Base-by-base conservation (phyloP, 176 grass and related monocot species). In the Olyra latifolia region DNA sequence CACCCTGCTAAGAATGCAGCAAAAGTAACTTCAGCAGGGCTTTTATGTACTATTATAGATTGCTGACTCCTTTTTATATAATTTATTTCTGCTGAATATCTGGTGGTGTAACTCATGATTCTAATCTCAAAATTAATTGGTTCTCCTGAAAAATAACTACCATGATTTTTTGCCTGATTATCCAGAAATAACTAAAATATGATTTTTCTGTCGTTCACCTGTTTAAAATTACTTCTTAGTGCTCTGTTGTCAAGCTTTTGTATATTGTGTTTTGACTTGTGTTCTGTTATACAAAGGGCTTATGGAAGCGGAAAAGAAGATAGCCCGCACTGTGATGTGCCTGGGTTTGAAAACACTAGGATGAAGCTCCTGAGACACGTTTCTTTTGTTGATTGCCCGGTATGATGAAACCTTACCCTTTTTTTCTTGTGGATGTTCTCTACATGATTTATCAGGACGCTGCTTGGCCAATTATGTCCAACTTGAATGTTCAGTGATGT, bases 271-370 rank as follows among this genome's bases (percentile, higher is more conserved):
- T 16, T 60, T 79, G 50, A 80, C 74, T 50, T 32, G 8, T 12
- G 23, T 86, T 54, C 52, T 75, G 40, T 83, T 84, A 27, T 76
- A 39, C 86, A 15, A 81, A 94, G 92, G 78, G 95, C 95, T 49
- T 98, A 98, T 56, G 92, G 95, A 71, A 94, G 95, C 13, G 95
- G 95, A 66, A 98, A 98, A 89, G 92, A 98, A 94, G 95, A 98
- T 57, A 91, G 24, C 78, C 90, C 95, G 78, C 42, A 41, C 10
- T 98, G 95, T 79, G 92, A 98, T 71, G 95, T 98, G 22, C 88
- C 90, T 52, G 95, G 90, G 27, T 98, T 98, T 87, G 92, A 98
- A 90, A 98, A 91, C 78, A 67, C 83, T 25, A 92, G 92, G 80
- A 98, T 98, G 95, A 98, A 94, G 71, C 92, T 98, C 4, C 68